Evolutionary conservation across 345 rosid species (phyloP).

Genomic region (Sonneratia alba): DNA sequence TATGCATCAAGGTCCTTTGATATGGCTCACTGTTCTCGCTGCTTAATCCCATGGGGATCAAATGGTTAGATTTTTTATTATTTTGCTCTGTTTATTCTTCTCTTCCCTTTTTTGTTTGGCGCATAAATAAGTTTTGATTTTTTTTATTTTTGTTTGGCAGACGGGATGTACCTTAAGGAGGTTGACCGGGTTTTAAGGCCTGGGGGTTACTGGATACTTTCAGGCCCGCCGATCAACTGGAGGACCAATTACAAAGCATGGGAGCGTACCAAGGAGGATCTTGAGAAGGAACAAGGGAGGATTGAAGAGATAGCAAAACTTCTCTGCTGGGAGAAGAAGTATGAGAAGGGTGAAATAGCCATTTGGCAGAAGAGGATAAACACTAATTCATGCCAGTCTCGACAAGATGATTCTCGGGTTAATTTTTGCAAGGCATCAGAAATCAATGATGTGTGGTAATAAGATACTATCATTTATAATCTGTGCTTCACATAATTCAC

Average conservation of each 20-base stretch:
- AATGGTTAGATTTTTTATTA: conserved; percentile 49
- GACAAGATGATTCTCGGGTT: conserved; percentile 57
- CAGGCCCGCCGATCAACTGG: conserved; percentile 99
- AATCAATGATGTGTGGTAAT: conserved; percentile 71
- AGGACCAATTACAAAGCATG: conserved; percentile 74
- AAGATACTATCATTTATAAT: conserved; percentile 8
- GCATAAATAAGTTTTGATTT: neutral
- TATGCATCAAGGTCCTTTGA: conserved; percentile 93
- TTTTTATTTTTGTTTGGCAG: conserved; percentile 29
- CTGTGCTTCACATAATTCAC: neutral
- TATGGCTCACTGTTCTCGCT: conserved; percentile 98
- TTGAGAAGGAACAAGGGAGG: conserved; percentile 72
- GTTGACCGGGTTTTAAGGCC: conserved; percentile 97
- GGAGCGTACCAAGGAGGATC: conserved; percentile 94
- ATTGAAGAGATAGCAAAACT: conserved; percentile 80
- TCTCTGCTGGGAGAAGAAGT: conserved; percentile 96
- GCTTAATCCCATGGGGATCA: conserved; percentile 94
- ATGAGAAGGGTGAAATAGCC: conserved; percentile 84
- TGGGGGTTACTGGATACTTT: conserved; percentile 98
- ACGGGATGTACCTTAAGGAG: conserved; percentile 86
- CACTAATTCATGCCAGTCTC: conserved; percentile 42
- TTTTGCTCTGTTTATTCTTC: neutral
- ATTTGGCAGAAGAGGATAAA: conserved; percentile 84
- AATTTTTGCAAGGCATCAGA: conserved; percentile 65
- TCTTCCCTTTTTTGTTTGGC: conserved; percentile 7